These are phyloP conservation scores for Ascodesmis nigricans DNA, from an alignment of 495 filamentous ascomycete genomes.

Conservation along the genomic window DNA sequence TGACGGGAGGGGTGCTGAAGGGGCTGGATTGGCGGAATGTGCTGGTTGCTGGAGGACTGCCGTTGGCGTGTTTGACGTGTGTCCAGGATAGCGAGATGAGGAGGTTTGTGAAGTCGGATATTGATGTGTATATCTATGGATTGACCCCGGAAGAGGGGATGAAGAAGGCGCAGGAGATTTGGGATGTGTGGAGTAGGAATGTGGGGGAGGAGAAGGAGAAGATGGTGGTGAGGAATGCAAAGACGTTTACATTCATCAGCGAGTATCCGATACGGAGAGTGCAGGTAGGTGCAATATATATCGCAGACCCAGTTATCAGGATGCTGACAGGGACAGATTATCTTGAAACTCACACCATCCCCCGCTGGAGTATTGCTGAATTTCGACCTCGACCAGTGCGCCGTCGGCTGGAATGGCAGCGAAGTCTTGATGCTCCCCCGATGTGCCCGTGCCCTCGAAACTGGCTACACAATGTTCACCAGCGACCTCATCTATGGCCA, in stretches of 20 bases:
- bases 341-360: slow-evolving; percentile 20
- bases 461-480: slow-evolving; percentile 24
- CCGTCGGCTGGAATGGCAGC: slow-evolving; percentile 23
- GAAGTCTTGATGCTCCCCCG: slow-evolving; percentile 24
- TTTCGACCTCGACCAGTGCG: slow-evolving; percentile 25
- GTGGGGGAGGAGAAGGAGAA: slow-evolving; percentile 7
- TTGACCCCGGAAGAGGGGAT: slow-evolving; percentile 20
- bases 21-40: slow-evolving; percentile 24
- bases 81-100: slow-evolving; percentile 6
- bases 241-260: slow-evolving; percentile 20
- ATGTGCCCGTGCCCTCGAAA: slow-evolving; percentile 23
- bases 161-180: slow-evolving; percentile 20
- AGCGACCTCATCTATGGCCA: slow-evolving; percentile 24
- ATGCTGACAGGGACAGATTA: slow-evolving; percentile 15
- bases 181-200: slow-evolving; percentile 21
- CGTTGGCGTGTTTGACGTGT: slow-evolving; percentile 18
- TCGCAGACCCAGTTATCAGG: no score
- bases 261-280: slow-evolving; percentile 21
- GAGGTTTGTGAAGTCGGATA: slow-evolving; percentile 14
- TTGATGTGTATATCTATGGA: slow-evolving; percentile 23
- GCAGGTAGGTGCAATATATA: slow-evolving; percentile 10
- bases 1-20: slow-evolving; percentile 18
- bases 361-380: slow-evolving; percentile 21
- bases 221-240: slow-evolving; percentile 22
- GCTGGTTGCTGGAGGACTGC: slow-evolving; percentile 22